Conservation (phyloP, 1,284 basidiomycete species). For the Cerrena zonata region DNA sequence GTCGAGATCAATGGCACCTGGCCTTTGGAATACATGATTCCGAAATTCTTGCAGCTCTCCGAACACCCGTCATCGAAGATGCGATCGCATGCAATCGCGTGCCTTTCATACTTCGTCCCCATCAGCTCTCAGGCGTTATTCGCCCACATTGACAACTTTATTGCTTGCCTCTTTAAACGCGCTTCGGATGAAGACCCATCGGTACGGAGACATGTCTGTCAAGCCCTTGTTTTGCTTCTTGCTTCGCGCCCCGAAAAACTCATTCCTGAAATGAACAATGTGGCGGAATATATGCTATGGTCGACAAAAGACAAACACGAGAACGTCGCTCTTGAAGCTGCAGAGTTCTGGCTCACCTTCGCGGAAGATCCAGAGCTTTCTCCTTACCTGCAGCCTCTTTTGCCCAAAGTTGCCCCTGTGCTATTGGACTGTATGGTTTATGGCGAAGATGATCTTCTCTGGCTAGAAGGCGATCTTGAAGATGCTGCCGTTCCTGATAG, state of each 20-base stretch:
- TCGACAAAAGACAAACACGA: conserved; percentile 96
- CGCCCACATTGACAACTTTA: conserved; percentile 88
- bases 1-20: conserved; percentile 83
- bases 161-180: conserved; percentile 88
- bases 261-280: conserved; percentile 90
- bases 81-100: conserved; percentile 89
- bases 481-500: conserved; percentile 89
- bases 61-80: conserved; percentile 83
- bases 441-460: conserved; percentile 91
- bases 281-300: conserved; percentile 98
- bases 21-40: conserved; percentile 90
- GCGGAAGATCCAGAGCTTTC: conserved; percentile 89
- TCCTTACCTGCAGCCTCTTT: conserved; percentile 78
- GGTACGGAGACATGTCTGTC: conserved; percentile 92
- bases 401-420: conserved; percentile 86
- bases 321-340: conserved; percentile 90
- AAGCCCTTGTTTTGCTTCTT: conserved; percentile 89
- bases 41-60: conserved; percentile 85
- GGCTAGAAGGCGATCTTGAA: conserved; percentile 89
- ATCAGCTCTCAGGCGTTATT: conserved; percentile 79
- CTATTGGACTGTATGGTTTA: conserved; percentile 97
- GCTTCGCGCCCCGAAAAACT: conserved; percentile 92
- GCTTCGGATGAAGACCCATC: conserved; percentile 91
- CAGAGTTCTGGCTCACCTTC: conserved; percentile 99
- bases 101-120: conserved; percentile 89